These are phyloP conservation scores for Aureobasidium sp. DNA, from an alignment of 2,329 filamentous ascomycete species.

Conservation along the genomic window DNA sequence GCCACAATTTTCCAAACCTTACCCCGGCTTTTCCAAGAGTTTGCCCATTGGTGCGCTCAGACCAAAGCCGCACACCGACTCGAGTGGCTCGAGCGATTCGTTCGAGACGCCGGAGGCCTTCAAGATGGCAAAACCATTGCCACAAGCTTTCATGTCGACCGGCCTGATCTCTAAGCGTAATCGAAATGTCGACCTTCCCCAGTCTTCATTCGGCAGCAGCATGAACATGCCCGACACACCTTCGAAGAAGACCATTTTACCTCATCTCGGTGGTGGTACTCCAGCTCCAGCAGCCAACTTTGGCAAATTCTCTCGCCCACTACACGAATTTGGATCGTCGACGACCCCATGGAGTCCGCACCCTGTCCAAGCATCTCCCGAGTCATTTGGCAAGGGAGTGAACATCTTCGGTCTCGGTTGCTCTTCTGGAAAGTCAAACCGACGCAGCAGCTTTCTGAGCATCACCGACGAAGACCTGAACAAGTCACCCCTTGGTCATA, in stretches of 20 bases:
- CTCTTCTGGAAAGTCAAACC: conserved; percentile 42
- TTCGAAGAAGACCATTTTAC: conserved; percentile 82
- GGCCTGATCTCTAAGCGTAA: conserved; percentile 94
- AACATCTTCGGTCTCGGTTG: conserved; percentile 50
- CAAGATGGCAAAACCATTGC: conserved; percentile 68
- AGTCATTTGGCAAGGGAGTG: conserved; percentile 59
- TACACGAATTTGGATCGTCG: conserved; percentile 70
- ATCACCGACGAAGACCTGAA: conserved; percentile 69
- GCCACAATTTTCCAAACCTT: conserved; percentile 46
- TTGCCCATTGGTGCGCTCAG: conserved; percentile 60
- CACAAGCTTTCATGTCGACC: conserved; percentile 87
- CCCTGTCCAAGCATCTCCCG: conserved; percentile 54
- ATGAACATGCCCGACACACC: conserved; percentile 87
- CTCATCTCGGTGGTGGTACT: conserved; percentile 49
- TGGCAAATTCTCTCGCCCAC: conserved; percentile 55
- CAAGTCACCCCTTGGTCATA: conserved; percentile 48
- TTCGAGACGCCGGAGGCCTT: conserved; percentile 72
- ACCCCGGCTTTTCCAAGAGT: conserved; percentile 64
- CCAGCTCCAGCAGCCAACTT: conserved; percentile 50
- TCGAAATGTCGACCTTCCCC: conserved; percentile 61
- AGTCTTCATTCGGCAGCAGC: conserved; percentile 44
- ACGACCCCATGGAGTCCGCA: conserved; percentile 71
- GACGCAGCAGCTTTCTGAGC: conserved; percentile 68
- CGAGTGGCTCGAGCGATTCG: conserved; percentile 38
- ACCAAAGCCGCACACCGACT: conserved; percentile 40